These are phyloP conservation scores for Chiua virens DNA, from an alignment of 768 basidiomycete genomes.

Conservation along the genomic window DNA sequence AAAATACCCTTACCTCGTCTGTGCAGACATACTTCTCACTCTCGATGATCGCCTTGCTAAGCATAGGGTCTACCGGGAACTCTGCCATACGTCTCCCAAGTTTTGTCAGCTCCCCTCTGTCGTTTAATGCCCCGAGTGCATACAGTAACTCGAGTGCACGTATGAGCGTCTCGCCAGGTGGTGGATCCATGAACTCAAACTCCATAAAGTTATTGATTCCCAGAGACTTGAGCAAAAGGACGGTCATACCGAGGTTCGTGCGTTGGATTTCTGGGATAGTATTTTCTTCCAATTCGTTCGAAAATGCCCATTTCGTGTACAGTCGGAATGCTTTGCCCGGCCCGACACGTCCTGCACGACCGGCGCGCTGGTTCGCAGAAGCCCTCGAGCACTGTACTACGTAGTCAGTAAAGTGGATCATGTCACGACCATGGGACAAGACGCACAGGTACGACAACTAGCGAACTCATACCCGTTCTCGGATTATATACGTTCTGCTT, in stretches of 20 bases:
- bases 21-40: conserved; percentile 94
- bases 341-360: conserved; percentile 95
- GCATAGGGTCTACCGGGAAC: conserved; percentile 97
- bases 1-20: conserved; percentile 71
- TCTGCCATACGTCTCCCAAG: conserved; percentile 97
- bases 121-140: conserved; percentile 94
- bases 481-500: conserved; percentile 99
- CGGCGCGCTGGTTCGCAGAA: conserved; percentile 95
- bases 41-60: conserved; percentile 94
- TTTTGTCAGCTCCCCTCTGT: conserved; percentile 95
- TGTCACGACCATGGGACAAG: neutral
- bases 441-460: conserved; percentile 92
- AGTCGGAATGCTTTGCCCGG: conserved; percentile 98
- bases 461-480: conserved; percentile 95
- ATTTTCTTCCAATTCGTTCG: conserved; percentile 94
- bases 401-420: neutral
- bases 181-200: conserved; percentile 98
- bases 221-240: conserved; percentile 90
- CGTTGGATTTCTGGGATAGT: conserved; percentile 98
- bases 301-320: conserved; percentile 97
- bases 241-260: conserved; percentile 96
- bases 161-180: conserved; percentile 97
- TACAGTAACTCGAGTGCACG: conserved; percentile 91
- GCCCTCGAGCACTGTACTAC: conserved; percentile 83
- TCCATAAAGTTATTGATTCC: conserved; percentile 98